phyloP scores from a whole-genome alignment of 176 grass and related monocot species.

The Zoysia pacifica region DNA sequence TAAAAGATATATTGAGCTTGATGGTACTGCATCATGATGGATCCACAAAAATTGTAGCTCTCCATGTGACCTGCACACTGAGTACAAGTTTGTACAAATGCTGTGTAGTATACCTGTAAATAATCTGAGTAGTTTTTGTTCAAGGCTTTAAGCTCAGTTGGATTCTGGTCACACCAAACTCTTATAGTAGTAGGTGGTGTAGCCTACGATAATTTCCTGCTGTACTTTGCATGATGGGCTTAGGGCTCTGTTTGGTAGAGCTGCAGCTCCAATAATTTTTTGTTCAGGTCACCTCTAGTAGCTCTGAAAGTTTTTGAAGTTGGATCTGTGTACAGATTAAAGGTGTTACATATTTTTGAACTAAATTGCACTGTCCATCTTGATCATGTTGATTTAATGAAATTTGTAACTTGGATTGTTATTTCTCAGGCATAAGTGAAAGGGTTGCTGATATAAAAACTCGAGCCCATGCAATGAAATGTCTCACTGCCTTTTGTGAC shows the following conservation, averaged over 20 bases:
- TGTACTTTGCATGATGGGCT: too few species aligned
- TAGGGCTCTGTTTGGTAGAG: not conserved
- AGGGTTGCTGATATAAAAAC: slow-evolving; percentile 99
- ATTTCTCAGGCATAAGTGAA: slow-evolving; percentile 80
- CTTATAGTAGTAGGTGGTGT: not conserved
- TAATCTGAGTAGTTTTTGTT: not conserved
- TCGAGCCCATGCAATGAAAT: slow-evolving; percentile 84
- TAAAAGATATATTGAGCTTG: not conserved
- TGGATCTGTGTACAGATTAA: too few species aligned
- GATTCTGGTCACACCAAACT: not conserved
- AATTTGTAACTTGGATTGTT: not conserved
- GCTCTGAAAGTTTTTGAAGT: too few species aligned
- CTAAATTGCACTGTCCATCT: not conserved
- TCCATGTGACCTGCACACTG: not conserved
- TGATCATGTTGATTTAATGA: not conserved
- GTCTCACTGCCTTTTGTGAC: slow-evolving; percentile 89
- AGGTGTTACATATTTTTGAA: not conserved
- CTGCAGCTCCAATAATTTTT: too few species aligned
- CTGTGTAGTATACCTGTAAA: not conserved
- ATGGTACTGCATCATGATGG: not conserved
- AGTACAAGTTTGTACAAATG: not conserved
- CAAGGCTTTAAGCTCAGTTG: not conserved
- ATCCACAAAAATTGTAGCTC: not conserved
- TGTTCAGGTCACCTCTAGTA: too few species aligned
- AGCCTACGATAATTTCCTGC: too few species aligned